Conservation (phyloP, 371 early-diverging fungal genomes). For the Mortierella sp. region DNA sequence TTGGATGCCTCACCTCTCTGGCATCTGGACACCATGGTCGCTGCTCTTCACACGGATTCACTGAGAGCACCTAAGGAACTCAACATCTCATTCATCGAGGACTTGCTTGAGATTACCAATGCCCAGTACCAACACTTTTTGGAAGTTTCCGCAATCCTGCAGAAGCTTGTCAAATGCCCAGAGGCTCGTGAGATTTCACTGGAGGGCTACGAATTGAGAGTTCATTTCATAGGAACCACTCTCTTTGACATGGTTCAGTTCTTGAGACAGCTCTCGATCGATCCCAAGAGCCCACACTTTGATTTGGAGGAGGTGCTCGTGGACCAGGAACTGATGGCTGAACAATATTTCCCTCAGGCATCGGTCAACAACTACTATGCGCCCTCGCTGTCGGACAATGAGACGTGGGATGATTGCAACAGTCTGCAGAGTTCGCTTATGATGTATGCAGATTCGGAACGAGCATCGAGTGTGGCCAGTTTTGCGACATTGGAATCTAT, state of each 20-base stretch:
- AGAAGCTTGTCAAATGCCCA: slow-evolving; percentile 39
- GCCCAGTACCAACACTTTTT: slow-evolving; percentile 52
- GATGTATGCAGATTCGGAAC: slow-evolving; percentile 43
- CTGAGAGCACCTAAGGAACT: slow-evolving; percentile 41
- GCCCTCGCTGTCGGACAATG: slow-evolving; percentile 30
- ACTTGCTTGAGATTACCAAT: slow-evolving; percentile 43
- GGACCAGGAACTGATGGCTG: slow-evolving; percentile 6
- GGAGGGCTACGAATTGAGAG: slow-evolving; percentile 49
- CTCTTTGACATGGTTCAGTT: slow-evolving; percentile 47
- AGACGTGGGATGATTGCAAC: slow-evolving; percentile 44
- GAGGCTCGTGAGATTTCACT: slow-evolving; percentile 46
- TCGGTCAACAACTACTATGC: slow-evolving; percentile 35
- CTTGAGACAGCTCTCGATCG: slow-evolving; percentile 32
- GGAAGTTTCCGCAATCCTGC: slow-evolving; percentile 49
- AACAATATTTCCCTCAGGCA: slow-evolving; percentile 47
- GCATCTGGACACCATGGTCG: slow-evolving; percentile 52
- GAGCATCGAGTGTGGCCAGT: slow-evolving; percentile 29
- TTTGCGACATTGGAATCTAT: slow-evolving; percentile 26
- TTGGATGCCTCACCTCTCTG: slow-evolving; percentile 51
- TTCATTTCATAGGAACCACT: slow-evolving; percentile 40
- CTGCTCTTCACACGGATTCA: slow-evolving; percentile 54
- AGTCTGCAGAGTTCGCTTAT: slow-evolving; percentile 40
- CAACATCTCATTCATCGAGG: slow-evolving; percentile 35
- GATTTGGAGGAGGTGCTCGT: slow-evolving; percentile 38
- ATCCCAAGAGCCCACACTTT: slow-evolving; percentile 49